These are phyloP conservation scores for Syncephalastrum contaminatum DNA, from an alignment of 371 early-diverging fungal genomes.

Conservation along the genomic window DNA sequence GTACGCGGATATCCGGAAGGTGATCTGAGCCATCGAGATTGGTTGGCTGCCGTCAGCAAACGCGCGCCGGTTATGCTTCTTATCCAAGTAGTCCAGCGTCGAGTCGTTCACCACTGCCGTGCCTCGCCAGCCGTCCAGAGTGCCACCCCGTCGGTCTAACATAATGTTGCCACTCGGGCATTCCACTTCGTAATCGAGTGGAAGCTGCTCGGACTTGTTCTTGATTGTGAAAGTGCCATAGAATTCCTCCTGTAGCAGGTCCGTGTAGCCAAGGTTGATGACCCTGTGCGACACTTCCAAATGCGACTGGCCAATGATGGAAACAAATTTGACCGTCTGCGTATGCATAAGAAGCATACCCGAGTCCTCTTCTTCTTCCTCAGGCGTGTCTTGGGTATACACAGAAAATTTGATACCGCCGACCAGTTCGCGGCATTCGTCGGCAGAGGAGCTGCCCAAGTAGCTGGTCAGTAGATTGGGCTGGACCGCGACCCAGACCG, in stretches of 20 bases:
- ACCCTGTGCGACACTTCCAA: slow-evolving; percentile 64
- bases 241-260: slow-evolving; percentile 48
- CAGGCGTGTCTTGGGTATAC: slow-evolving; percentile 46
- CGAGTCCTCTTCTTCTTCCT: slow-evolving; percentile 12
- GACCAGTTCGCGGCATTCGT: slow-evolving; percentile 71
- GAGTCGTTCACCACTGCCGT: slow-evolving; percentile 13
- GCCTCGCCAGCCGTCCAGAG: slow-evolving; percentile 58
- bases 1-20: slow-evolving; percentile 57
- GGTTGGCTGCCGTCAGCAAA: slow-evolving; percentile 10
- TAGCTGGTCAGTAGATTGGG: slow-evolving; percentile 64
- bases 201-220: slow-evolving; percentile 66
- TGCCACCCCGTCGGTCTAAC: slow-evolving; percentile 58
- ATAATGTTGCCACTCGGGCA: slow-evolving; percentile 58
- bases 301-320: slow-evolving; percentile 80
- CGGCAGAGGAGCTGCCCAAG: slow-evolving; percentile 34
- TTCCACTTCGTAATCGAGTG: slow-evolving; percentile 62
- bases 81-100: slow-evolving; percentile 11
- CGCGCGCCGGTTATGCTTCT: slow-evolving; percentile 11
- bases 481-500: slow-evolving; percentile 81
- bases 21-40: slow-evolving; percentile 51
- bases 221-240: slow-evolving; percentile 62
- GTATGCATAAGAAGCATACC: slow-evolving; percentile 47
- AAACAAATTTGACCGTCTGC: slow-evolving; percentile 79
- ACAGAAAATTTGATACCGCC: slow-evolving; percentile 83
- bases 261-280: slow-evolving; percentile 60